Conservation (phyloP, 1,284 basidiomycete genomes). For the Ganoderma sinense region DNA sequence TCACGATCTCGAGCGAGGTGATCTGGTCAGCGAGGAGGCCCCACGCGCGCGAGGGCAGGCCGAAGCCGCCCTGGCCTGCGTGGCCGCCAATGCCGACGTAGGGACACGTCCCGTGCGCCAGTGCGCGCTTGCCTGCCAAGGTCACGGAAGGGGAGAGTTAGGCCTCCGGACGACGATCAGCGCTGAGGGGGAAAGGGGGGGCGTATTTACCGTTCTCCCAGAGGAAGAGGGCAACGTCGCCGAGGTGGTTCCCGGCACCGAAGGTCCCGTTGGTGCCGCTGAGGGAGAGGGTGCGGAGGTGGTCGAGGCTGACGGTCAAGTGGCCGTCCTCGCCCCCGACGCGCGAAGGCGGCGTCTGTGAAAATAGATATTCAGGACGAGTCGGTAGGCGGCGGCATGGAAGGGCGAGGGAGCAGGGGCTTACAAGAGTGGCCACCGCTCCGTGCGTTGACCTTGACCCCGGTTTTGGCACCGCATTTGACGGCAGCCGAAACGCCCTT, state of each 20-base stretch:
- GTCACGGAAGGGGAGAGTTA: neutral
- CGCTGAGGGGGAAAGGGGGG: too few species aligned
- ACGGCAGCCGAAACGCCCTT: constrained; percentile 8
- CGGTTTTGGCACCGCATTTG: constrained; percentile 9
- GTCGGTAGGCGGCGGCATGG: neutral
- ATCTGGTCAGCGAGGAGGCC: constrained; percentile 19
- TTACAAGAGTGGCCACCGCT: constrained; percentile 22
- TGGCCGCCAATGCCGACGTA: constrained; percentile 20
- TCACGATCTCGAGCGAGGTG: constrained; percentile 47
- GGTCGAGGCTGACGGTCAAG: constrained; percentile 19
- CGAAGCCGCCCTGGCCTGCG: constrained; percentile 19
- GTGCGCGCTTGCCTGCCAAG: constrained; percentile 12
- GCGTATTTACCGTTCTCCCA: constrained; percentile 20
- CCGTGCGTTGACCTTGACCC: constrained; percentile 22
- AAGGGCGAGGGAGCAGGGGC: neutral
- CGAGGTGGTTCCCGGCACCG: constrained; percentile 16
- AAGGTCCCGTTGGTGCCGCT: constrained; percentile 14
- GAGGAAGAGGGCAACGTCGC: constrained; percentile 20
- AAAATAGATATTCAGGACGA: too few species aligned
- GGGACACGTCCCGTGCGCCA: constrained; percentile 20
- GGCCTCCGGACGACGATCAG: too few species aligned
- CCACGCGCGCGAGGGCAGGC: constrained; percentile 19
- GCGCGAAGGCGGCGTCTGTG: constrained; percentile 17
- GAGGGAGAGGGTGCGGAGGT: constrained; percentile 15
- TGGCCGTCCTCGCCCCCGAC: constrained; percentile 21